Percentiles rank a stretch among this genome's conserved stretches.
Conservation (phyloP, 2,329 filamentous ascomycete genomes). For the Raffaelea ambrosiae region DNA sequence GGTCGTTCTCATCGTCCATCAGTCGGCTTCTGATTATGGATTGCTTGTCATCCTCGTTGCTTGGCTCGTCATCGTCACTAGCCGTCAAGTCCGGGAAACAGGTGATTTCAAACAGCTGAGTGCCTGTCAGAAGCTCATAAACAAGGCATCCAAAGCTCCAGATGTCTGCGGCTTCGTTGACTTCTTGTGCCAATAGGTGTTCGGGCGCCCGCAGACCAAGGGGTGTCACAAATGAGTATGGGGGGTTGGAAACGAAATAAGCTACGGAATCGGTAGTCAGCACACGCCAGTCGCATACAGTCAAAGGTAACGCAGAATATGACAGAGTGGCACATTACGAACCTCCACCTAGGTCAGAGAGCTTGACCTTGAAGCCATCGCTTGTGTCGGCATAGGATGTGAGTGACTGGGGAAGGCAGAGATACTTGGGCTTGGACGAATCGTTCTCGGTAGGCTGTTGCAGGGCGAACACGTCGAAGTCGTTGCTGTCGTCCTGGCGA, state of each 20-base stretch:
- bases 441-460: not conserved
- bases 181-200: not conserved
- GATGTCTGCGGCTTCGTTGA: not conserved
- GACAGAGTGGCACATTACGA: too few species aligned
- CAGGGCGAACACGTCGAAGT: not conserved
- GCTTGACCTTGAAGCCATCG: slow-evolving; percentile 1
- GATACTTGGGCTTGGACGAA: not conserved
- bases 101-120: not conserved
- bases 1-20: not conserved
- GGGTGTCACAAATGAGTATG: not conserved
- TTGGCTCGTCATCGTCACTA: not conserved
- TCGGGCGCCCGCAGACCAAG: not conserved
- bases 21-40: too few species aligned
- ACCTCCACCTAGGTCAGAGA: slow-evolving; percentile 2
- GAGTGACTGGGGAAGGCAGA: not conserved
- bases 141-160: slow-evolving; percentile 6
- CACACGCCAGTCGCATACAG: too few species aligned
- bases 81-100: too few species aligned
- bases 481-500: not conserved
- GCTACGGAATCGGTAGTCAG: slow-evolving; percentile 9
- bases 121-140: slow-evolving; percentile 2
- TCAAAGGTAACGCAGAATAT: too few species aligned
- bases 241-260: not conserved
- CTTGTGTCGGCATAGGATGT: not conserved
- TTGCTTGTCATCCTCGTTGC: too few species aligned